phyloP scores from a whole-genome alignment of 2,329 filamentous ascomycete genomes.

The Ceratocystiopsis brevicomis region DNA sequence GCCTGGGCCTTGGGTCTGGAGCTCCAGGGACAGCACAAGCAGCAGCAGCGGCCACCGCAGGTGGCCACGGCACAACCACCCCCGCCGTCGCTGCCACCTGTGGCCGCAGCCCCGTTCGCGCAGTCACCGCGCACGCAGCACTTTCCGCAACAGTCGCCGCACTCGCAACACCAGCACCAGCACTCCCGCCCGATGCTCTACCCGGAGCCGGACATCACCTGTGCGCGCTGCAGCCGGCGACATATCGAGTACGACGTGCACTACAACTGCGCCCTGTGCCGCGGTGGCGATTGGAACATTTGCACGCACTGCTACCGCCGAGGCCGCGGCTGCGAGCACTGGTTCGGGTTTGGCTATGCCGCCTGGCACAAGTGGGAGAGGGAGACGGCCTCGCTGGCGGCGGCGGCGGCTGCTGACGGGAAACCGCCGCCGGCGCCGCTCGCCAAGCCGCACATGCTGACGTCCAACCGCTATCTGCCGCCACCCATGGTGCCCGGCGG shows the following conservation, averaged over 20 bases:
- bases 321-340: slow-evolving; percentile 62
- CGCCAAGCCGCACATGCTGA: slow-evolving; percentile 35
- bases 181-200: slow-evolving; percentile 28
- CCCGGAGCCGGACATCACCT: slow-evolving; percentile 53
- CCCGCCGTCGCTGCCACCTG: neutral
- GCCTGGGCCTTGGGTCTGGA: slow-evolving; percentile 4
- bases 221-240: slow-evolving; percentile 47
- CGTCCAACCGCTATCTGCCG: slow-evolving; percentile 34
- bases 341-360: slow-evolving; percentile 69
- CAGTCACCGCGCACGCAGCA: neutral
- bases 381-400: slow-evolving; percentile 15
- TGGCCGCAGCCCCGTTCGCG: slow-evolving; percentile 1
- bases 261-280: slow-evolving; percentile 60
- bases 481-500: slow-evolving; percentile 31
- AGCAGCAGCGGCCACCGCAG: neutral
- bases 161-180: neutral
- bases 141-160: neutral
- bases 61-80: neutral
- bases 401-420: slow-evolving; percentile 9
- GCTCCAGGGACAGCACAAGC: neutral
- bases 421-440: slow-evolving; percentile 19
- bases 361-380: slow-evolving; percentile 51
- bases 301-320: slow-evolving; percentile 65
- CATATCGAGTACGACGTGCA: slow-evolving; percentile 76
- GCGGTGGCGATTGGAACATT: slow-evolving; percentile 54